Conservation (phyloP, 179 eudicot species). For the Gypsophila paniculata region DNA sequence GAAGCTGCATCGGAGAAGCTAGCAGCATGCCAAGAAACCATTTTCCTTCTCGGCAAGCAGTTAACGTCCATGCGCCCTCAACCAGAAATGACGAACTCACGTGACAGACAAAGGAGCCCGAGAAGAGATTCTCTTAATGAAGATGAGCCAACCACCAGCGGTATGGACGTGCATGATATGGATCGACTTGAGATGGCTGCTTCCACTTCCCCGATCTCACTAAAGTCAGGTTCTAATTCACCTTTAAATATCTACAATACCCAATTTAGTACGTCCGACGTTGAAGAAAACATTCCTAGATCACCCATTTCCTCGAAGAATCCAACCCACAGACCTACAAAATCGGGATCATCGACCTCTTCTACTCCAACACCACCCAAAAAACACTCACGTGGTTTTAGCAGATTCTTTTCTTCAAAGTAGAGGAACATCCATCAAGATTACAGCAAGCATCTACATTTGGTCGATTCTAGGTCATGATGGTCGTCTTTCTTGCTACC, state of each 20-base stretch:
- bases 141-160: constrained; percentile 56
- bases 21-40: constrained; percentile 94
- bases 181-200: constrained; percentile 43
- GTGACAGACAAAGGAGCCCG: constrained; percentile 37
- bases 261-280: constrained; percentile 49
- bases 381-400: constrained; percentile 71
- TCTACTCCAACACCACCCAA: constrained; percentile 81
- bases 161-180: constrained; percentile 38
- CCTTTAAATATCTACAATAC: constrained; percentile 43
- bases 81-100: constrained; percentile 43
- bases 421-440: constrained; percentile 37
- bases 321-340: constrained; percentile 61
- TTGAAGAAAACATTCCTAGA: constrained; percentile 44
- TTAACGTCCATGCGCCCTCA: constrained; percentile 66
- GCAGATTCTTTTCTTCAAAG: constrained; percentile 75
- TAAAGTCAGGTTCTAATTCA: constrained; percentile 48
- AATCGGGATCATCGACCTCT: constrained; percentile 60
- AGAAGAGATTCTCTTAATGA: constrained; percentile 34
- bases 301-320: constrained; percentile 48
- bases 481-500: neutral
- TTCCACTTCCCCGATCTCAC: constrained; percentile 34
- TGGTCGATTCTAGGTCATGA: too few relatives aligned
- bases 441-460: neutral
- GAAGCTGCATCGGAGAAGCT: constrained; percentile 90
- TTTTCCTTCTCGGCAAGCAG: constrained; percentile 83